A percentile compares a stretch with the other conserved stretches of the same genome.
phyloP scores from a whole-genome alignment of 352 stramenopile genomes.

The Globisporangium camurandrum region DNA sequence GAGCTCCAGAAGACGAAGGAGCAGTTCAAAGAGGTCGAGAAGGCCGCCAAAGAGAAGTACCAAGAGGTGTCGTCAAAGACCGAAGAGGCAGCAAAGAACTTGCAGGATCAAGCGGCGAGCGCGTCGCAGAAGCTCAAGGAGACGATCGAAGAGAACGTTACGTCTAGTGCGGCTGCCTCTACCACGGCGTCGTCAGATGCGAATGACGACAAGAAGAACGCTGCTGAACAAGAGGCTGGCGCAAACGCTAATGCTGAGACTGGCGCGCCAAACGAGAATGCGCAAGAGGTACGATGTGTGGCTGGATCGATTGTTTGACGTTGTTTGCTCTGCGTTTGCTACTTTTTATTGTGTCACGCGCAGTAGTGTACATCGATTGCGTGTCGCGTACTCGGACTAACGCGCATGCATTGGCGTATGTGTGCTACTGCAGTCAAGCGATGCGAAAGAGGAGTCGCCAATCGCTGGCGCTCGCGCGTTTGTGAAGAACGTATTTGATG shows the following conservation, averaged over 20 bases:
- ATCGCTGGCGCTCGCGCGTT: conserved; percentile 34
- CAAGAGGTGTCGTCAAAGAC: conserved; percentile 48
- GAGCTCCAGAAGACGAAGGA: conserved; percentile 70
- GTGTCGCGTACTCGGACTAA: not conserved
- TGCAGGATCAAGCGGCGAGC: conserved; percentile 42
- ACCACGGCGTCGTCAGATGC: conserved; percentile 2
- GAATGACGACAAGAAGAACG: conserved; percentile 15
- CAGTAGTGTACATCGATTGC: too few species aligned
- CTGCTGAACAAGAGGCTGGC: not conserved
- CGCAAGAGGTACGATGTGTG: conserved; percentile 3
- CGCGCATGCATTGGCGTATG: not conserved
- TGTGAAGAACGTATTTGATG: conserved; percentile 51
- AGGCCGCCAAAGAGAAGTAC: conserved; percentile 56
- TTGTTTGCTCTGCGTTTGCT: too few species aligned
- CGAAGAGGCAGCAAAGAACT: conserved; percentile 47
- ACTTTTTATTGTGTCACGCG: too few species aligned
- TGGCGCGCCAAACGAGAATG: not conserved
- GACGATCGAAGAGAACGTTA: conserved; percentile 27
- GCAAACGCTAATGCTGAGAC: too few species aligned
- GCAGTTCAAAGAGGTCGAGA: conserved; percentile 58
- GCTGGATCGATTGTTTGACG: too few species aligned
- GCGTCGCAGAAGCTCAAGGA: conserved; percentile 66
- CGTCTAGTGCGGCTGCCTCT: conserved; percentile 12
- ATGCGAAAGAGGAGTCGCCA: conserved; percentile 21
- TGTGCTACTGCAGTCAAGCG: conserved; percentile 13